These are phyloP conservation scores for Suillus paluster DNA, from an alignment of 768 basidiomycete species.

Conservation along the genomic window DNA sequence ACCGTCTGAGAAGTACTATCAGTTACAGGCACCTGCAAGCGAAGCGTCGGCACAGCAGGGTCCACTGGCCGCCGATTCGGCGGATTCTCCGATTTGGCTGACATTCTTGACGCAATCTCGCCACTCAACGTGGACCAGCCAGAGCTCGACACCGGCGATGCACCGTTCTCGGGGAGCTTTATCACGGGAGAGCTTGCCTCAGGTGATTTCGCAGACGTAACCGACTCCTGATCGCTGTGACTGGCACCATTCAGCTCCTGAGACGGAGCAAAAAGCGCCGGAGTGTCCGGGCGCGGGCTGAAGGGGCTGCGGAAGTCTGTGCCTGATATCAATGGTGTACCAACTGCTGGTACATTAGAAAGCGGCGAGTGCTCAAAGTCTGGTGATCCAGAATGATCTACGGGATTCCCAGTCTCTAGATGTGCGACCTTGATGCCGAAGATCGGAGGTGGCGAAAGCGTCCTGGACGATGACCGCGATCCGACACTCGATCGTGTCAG, in stretches of 20 bases:
- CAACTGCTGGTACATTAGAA: constrained; percentile 33
- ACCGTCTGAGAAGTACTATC: constrained; percentile 19
- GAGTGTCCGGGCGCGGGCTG: constrained; percentile 32
- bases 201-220: constrained; percentile 31
- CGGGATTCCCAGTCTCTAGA: constrained; percentile 32
- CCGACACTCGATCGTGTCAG: constrained; percentile 5
- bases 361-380: constrained; percentile 35
- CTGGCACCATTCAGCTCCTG: constrained; percentile 17
- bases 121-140: constrained; percentile 35
- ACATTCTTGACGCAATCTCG: constrained; percentile 18
- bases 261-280: constrained; percentile 23
- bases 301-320: constrained; percentile 28
- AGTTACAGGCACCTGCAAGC: constrained; percentile 30
- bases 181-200: constrained; percentile 32
- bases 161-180: constrained; percentile 30
- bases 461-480: constrained; percentile 15
- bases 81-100: constrained; percentile 17
- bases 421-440: constrained; percentile 29
- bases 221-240: constrained; percentile 23
- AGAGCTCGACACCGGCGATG: constrained; percentile 27
- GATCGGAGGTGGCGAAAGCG: constrained; percentile 15
- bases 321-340: constrained; percentile 30
- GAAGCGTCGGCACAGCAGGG: constrained; percentile 27
- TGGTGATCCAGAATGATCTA: constrained; percentile 26
- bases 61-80: constrained; percentile 12